Evolutionary conservation across 2,329 filamentous ascomycete genomes (phyloP), one percentile per base, ranked within the genome.

Genomic region (Aspergillaceae sp.): DNA sequence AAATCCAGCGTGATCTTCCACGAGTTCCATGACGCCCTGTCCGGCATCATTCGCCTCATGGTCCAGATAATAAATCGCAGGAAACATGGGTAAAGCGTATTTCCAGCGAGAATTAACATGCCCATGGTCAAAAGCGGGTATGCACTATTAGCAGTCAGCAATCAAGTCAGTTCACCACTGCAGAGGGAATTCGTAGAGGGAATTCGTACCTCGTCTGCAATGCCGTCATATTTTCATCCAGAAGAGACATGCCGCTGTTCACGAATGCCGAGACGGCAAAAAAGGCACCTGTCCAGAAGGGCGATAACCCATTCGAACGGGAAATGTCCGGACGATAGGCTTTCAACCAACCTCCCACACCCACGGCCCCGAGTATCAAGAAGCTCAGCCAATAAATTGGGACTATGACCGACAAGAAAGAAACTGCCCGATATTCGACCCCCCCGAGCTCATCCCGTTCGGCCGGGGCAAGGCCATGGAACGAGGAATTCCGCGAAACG

Each of bases 31-130:
- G 44, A 44, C 10, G 54, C 55, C 4, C 35, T 43, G 36, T 57
- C 46, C 1, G 64, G 58, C 46, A 69, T 43, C 56, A 66, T 2
- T 45, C 54, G 29, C 11, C 55, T 57, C 44, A 75, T 64, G 2
- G 58, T 59, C 77, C 79, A 84, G 7, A 85, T 66, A 10, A 74
- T 73, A 7, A 83, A 67, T 3, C 82, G 74, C 8, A 86, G 62
- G 48, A 84, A 78, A 43, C 82, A 70, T 0, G 82, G 82, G 54
- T 82, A 84, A 1, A 79, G 77, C 3, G 82, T 84, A 41, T 84
- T 83, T 3, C 82, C 82, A 0, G 80, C 80, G 4, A 84, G 67
- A 43, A 83, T 77, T 50, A 84, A 62, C 7, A 77, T 53, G 4
- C 76, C 77, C 70, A 82, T 68, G 1, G 67, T 67, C 9, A 75